Evolutionary conservation across 768 basidiomycete species (phyloP).

Genomic region (Psilocybe azurescens): DNA sequence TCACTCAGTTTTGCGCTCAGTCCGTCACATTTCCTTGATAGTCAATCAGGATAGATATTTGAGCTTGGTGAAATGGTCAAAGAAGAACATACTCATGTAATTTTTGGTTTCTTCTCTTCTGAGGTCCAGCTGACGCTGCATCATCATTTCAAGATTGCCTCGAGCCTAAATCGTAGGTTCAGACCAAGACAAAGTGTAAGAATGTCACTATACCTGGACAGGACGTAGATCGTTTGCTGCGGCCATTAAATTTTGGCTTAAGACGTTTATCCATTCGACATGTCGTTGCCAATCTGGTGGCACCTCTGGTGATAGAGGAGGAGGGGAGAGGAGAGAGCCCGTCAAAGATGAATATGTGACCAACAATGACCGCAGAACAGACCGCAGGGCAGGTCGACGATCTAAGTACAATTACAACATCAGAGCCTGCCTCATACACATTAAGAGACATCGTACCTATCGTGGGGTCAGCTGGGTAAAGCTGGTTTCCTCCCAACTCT

Average conservation of each 20-base stretch:
- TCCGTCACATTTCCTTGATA: slow-evolving; percentile 69
- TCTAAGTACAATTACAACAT: slow-evolving; percentile 46
- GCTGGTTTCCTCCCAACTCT: slow-evolving; percentile 79
- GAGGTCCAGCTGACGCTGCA: slow-evolving; percentile 77
- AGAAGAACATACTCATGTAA: slow-evolving; percentile 65
- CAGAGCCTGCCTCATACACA: not conserved
- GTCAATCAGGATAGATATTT: not conserved
- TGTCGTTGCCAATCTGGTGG: slow-evolving; percentile 76
- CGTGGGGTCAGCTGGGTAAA: slow-evolving; percentile 77
- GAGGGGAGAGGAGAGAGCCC: slow-evolving; percentile 68
- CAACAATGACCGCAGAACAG: slow-evolving; percentile 77
- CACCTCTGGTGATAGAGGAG: slow-evolving; percentile 47
- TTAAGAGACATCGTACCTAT: slow-evolving; percentile 50
- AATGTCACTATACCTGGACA: slow-evolving; percentile 64
- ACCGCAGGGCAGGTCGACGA: slow-evolving; percentile 74
- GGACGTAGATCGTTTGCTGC: slow-evolving; percentile 90
- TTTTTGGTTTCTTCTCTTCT: slow-evolving; percentile 72
- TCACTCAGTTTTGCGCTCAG: slow-evolving; percentile 68
- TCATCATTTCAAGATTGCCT: slow-evolving; percentile 81
- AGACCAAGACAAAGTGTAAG: not conserved
- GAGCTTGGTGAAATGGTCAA: not conserved
- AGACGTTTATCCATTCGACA: slow-evolving; percentile 80
- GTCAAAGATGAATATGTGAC: slow-evolving; percentile 81
- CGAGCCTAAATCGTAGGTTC: slow-evolving; percentile 58
- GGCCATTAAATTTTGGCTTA: slow-evolving; percentile 88